Evolutionary conservation across 2,329 filamentous ascomycete genomes (phyloP), one percentile per base, ranked within the genome.

Genomic region (Alternaria arborescens): DNA sequence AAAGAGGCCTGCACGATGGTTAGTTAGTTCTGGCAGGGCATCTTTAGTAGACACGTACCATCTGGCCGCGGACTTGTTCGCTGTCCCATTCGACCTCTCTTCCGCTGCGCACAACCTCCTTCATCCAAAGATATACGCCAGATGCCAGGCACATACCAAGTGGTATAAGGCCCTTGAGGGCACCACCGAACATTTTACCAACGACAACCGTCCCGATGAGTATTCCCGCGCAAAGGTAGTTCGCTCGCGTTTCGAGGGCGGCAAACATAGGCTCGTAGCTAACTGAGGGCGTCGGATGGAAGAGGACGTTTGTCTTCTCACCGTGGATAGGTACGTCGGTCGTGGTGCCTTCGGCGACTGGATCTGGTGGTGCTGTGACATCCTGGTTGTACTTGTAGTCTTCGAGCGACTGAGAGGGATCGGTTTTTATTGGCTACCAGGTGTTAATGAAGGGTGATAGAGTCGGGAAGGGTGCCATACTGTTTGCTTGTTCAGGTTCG

Each of bases 301-400:
- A 98, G 30, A 97, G 85, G 18, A 98, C 89, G 64, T 97, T 97
- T 4, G 95, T 98, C 85, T 95, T 97, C 76, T 98, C 94, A 71
- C 94, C 94, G 74, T 94, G 91, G 60, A 98, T 97, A 3, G 95
- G 95, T 1, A 98, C 93, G 78, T 98, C 95, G 26, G 92, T 94
- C 0, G 94, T 98, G 34, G 90, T 88, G 24, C 93, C 92, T 58
- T 89, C 86, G 16, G 89, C 89, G 20, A 97, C 84, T 0, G 94
- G 94, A 67, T 96, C 94, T 1, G 94, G 94, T 2, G 94, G 94
- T 0, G 94, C 92, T 0, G 93, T 97, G 58, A 97, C 84, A 79
- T 98, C 94, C 79, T 97, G 94, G 10, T 89, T 91, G 58, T 90
- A 76, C 65, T 91, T 91, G 78, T 98, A 97, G 65, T 97, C 91